phyloP scores from a whole-genome alignment of 2,329 filamentous ascomycete genomes.

The Talaromyces sp. region DNA sequence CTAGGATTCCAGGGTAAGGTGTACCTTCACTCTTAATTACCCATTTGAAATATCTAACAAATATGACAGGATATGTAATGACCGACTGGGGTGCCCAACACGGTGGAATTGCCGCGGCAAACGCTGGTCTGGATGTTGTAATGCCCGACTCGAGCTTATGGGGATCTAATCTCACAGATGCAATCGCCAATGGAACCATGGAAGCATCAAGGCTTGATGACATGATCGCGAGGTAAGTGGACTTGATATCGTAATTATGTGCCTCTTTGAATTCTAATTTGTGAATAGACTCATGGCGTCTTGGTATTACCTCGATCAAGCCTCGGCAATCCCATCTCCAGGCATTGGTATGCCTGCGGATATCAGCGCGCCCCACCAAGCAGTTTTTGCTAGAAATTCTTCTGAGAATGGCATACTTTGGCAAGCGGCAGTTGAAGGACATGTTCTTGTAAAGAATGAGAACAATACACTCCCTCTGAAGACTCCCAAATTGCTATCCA shows the following conservation, averaged over 20 bases:
- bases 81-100: constrained; percentile 60
- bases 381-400: constrained; percentile 15
- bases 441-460: constrained; percentile 59
- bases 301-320: not conserved
- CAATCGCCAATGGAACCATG: not conserved
- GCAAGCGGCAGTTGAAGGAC: constrained; percentile 46
- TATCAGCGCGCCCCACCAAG: not conserved
- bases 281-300: not conserved
- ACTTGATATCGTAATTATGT: not conserved
- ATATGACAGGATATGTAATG: constrained; percentile 40
- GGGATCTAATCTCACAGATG: not conserved
- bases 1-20: constrained; percentile 57
- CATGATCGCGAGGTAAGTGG: not conserved
- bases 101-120: constrained; percentile 58
- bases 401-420: not conserved
- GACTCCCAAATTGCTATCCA: constrained; percentile 45
- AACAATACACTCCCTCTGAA: constrained; percentile 51
- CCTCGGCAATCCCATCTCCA: not conserved
- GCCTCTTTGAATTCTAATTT: not conserved
- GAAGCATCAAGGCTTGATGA: not conserved
- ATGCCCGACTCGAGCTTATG: constrained; percentile 58
- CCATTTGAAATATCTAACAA: not conserved
- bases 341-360: not conserved
- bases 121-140: constrained; percentile 72
- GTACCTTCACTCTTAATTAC: not conserved